Evolutionary conservation across 23 red algal genomes (phyloP), one percentile per base, ranked within the genome.

Genomic region (Agarophyton chilense): DNA sequence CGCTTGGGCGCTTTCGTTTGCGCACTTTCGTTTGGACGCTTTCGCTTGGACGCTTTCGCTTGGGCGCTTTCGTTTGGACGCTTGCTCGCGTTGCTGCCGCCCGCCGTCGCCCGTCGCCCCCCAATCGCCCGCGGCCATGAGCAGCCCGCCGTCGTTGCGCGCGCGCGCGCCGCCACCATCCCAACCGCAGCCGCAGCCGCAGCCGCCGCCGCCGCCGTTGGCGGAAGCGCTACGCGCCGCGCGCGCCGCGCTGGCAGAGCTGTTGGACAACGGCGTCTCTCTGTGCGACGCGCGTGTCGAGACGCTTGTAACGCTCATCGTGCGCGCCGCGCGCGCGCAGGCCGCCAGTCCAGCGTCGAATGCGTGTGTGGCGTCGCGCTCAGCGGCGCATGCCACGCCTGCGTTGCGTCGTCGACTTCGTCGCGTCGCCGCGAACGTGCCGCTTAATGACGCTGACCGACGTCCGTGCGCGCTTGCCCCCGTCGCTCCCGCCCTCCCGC

Each of bases 251-350:
- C 54, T 80, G 6, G 32, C 9, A 47, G 19, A 55, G 35, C 77
- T 80, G 50, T 31, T 80, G 4, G 77, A 80, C 46, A 4, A 47
- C 54, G 77, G 77, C 35, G 77, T 80, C 38, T 33, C 77, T 2
- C 77, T 52, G 6, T 4, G 32, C 54, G 77, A 80, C 54, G 77
- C 77, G 2, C 77, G 77, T 29, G 54, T 80, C 46, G 51, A 80
- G 21, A 80, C 77, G 19, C 77, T 80, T 21, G 14, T 80, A 24
- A 80, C 77, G 4, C 36, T 80, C 31, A 56, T 80, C 54, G 29
- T 55, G 35, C 77, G 77, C 40, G 68, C 68, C 41, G 6, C 68
- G 7, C 1, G 4, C 68, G 33, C 36, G 13, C 68, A 74, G n/a
- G n/a, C n/a, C n/a, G n/a, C n/a, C n/a, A n/a, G n/a, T n/a, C n/a